phyloP scores from a whole-genome alignment of 108 stramenopile species.

The Mediolabrus comicus region DNA sequence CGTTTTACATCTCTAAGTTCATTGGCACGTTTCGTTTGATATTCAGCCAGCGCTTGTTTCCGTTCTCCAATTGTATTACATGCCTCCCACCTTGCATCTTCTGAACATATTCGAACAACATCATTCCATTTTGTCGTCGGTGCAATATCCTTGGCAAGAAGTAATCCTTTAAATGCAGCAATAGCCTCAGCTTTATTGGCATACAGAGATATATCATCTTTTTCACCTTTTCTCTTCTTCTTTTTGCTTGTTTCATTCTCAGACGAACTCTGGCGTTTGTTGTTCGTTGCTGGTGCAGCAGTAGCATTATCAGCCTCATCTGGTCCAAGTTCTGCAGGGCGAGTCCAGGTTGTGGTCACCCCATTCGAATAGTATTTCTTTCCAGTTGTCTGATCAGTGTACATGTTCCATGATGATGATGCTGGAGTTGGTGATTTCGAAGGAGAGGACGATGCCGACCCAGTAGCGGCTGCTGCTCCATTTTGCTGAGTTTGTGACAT shows the following conservation, averaged over 20 bases:
- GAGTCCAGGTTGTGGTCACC: conserved; percentile 74
- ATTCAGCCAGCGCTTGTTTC: conserved; percentile 84
- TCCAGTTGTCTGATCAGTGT: conserved; percentile 62
- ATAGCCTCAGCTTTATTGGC: conserved; percentile 70
- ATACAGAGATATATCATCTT: conserved; percentile 35
- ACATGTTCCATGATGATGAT: conserved; percentile 58
- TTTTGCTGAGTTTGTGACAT: conserved; percentile 10
- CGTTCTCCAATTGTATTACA: conserved; percentile 72
- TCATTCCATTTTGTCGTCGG: conserved; percentile 78
- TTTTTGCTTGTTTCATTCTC: conserved; percentile 40
- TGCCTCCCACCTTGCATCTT: conserved; percentile 70
- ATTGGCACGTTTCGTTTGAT: conserved; percentile 86
- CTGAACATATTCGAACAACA: conserved; percentile 60
- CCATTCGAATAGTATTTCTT: conserved; percentile 86
- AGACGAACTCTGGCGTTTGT: background rate
- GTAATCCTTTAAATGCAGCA: conserved; percentile 80
- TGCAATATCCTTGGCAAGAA: conserved; percentile 69
- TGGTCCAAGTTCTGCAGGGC: conserved; percentile 51
- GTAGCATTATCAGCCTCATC: conserved; percentile 1
- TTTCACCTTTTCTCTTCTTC: conserved; percentile 11
- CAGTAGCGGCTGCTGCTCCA: conserved; percentile 8
- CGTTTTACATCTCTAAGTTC: conserved; percentile 70
- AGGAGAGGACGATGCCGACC: background rate
- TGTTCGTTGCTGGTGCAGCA: background rate
- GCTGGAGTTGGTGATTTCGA: background rate